These are phyloP conservation scores for Rhizoctonia solani DNA, from an alignment of 1,284 basidiomycete species.

Conservation along the genomic window DNA sequence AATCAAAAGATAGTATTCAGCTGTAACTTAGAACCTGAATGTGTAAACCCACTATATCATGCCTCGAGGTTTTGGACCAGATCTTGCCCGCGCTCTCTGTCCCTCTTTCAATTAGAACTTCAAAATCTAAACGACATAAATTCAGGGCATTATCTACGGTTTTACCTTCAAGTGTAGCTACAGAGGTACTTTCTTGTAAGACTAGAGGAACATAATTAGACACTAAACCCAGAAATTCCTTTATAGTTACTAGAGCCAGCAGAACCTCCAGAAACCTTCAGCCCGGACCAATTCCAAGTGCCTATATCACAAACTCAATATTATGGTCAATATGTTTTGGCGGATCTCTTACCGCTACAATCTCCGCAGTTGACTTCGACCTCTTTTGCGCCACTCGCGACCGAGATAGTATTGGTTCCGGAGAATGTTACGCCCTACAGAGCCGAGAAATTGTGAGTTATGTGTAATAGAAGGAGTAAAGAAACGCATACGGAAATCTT, in stretches of 20 bases:
- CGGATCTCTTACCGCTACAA: conserved; percentile 14
- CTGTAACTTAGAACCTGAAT: too few relatives aligned
- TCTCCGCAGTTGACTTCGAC: conserved; percentile 37
- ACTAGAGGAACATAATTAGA: neutral
- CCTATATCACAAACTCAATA: conserved; percentile 6
- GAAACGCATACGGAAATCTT: conserved; percentile 20
- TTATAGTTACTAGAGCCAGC: conserved; percentile 32
- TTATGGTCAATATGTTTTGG: too few relatives aligned
- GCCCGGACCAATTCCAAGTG: conserved; percentile 40
- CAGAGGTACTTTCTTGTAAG: neutral
- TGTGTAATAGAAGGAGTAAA: neutral
- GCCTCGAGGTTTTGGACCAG: too few relatives aligned
- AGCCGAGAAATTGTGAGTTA: neutral
- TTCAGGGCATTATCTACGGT: too few relatives aligned
- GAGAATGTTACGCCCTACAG: conserved; percentile 30
- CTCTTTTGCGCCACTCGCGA: conserved; percentile 29
- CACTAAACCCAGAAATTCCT: conserved; percentile 31
- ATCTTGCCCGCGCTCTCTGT: too few relatives aligned
- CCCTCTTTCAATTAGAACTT: too few relatives aligned
- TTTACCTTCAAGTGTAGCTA: neutral
- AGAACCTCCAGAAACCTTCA: conserved; percentile 36
- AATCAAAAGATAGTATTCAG: too few relatives aligned
- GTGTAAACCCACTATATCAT: too few relatives aligned
- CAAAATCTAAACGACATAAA: too few relatives aligned
- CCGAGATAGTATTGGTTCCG: conserved; percentile 31